A percentile compares a stretch with the other conserved stretches of the same genome.
These are phyloP conservation scores for Monilinia fructicola DNA, from an alignment of 2,329 filamentous ascomycete species.

Conservation along the genomic window DNA sequence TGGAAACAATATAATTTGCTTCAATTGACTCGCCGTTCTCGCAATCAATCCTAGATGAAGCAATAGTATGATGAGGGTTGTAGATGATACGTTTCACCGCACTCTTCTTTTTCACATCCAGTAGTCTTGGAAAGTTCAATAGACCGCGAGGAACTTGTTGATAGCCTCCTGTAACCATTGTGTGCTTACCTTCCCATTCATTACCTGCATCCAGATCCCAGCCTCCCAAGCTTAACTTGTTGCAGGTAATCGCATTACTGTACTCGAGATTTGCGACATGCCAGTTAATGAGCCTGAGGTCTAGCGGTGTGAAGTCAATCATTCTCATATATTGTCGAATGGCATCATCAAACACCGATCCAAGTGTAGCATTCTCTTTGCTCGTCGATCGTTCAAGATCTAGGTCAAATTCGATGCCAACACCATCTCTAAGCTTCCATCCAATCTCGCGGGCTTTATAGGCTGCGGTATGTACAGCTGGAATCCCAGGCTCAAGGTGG, in stretches of 20 bases:
- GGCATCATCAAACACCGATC: conserved; percentile 89
- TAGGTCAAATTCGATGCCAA: conserved; percentile 64
- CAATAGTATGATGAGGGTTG: conserved; percentile 49
- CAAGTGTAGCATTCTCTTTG: conserved; percentile 67
- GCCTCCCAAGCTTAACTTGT: conserved; percentile 79
- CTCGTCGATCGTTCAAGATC: conserved; percentile 67
- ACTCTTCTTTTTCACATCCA: conserved; percentile 74
- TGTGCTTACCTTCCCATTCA: conserved; percentile 93
- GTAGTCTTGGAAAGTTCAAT: conserved; percentile 69
- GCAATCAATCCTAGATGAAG: conserved; percentile 65
- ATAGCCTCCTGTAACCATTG: conserved; percentile 89
- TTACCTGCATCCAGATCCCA: conserved; percentile 99
- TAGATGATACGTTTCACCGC: conserved; percentile 70
- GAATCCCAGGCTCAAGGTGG: conserved; percentile 68
- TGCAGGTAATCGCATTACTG: conserved; percentile 87
- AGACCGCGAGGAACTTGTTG: conserved; percentile 89
- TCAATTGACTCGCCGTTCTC: conserved; percentile 74
- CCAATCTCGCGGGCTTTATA: conserved; percentile 78
- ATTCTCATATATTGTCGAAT: conserved; percentile 82
- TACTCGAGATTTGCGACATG: conserved; percentile 98
- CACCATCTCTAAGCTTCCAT: conserved; percentile 70
- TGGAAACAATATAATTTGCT: conserved; percentile 90
- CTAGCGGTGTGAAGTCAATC: conserved; percentile 78
- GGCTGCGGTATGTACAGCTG: conserved; percentile 69
- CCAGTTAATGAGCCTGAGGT: conserved; percentile 93